Evolutionary conservation across 805 yeast species (phyloP).

Genomic region (Saccharomyces eubayanus): DNA sequence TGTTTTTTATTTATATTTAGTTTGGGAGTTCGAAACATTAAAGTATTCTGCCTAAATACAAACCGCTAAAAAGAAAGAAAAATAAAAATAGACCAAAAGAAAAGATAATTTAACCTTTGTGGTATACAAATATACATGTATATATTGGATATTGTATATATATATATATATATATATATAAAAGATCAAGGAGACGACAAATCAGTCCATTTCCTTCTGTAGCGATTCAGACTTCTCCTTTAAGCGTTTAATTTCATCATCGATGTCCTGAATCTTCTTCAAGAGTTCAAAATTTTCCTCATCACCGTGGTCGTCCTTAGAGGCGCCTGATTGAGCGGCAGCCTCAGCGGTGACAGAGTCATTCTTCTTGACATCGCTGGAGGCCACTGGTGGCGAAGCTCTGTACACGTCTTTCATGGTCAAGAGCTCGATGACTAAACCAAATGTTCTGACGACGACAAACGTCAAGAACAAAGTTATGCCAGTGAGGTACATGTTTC

Average conservation of each 20-base stretch:
- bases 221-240: constrained; percentile 67
- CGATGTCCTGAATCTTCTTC: constrained; percentile 47
- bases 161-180: background rate
- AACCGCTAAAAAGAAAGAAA: background rate
- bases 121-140: background rate
- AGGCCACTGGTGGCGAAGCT: constrained; percentile 1
- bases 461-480: constrained; percentile 85
- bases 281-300: constrained; percentile 30
- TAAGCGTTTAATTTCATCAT: constrained; percentile 55
- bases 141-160: background rate
- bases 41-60: too few species aligned
- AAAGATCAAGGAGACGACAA: background rate
- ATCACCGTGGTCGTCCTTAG: constrained; percentile 6
- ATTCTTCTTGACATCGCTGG: background rate
- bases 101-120: background rate
- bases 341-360: background rate
- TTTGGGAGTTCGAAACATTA: too few species aligned
- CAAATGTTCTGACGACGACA: constrained; percentile 76
- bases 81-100: background rate
- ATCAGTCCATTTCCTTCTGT: constrained; percentile 43
- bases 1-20: background rate
- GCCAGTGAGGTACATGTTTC: constrained; percentile 94
- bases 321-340: constrained; percentile 2
- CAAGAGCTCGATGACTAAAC: constrained; percentile 66
- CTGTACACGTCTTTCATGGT: constrained; percentile 23